Evolutionary conservation across 2,329 filamentous ascomycete genomes (phyloP).

Genomic region (Xylaria sp.): DNA sequence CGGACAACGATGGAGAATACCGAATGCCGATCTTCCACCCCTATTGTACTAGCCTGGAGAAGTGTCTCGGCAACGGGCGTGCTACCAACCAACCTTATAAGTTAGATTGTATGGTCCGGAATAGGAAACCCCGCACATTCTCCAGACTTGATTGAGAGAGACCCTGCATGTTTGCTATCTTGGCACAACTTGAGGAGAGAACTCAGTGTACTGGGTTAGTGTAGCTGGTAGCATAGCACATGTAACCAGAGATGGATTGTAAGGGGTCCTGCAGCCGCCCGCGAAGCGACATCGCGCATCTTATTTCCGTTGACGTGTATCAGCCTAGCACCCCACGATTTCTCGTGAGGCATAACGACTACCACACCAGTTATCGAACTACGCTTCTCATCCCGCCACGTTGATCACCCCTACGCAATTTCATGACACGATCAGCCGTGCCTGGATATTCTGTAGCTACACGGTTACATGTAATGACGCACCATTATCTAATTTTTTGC

Average conservation of each 20-base stretch:
- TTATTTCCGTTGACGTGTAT: not conserved
- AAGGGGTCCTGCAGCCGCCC: not conserved
- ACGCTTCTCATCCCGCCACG: not conserved
- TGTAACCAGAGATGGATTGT: not conserved
- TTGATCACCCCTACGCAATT: not conserved
- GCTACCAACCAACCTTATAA: not conserved
- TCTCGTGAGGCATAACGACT: not conserved
- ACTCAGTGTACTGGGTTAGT: not conserved
- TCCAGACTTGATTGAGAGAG: constrained; percentile 16
- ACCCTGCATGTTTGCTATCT: constrained; percentile 20
- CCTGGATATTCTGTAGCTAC: not conserved
- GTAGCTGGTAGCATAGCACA: not conserved
- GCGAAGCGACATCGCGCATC: not conserved
- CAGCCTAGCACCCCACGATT: not conserved
- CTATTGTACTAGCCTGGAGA: not conserved
- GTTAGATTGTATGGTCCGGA: not conserved
- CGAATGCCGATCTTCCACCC: constrained; percentile 22
- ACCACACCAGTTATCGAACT: constrained; percentile 3
- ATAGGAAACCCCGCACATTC: constrained; percentile 31
- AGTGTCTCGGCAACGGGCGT: not conserved
- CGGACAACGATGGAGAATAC: constrained; percentile 18
- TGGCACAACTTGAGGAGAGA: constrained; percentile 14
- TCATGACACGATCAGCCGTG: constrained; percentile 1
- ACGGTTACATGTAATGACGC: not conserved
- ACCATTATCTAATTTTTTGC: constrained; percentile 11